Evolutionary conservation across 306 rosid species (phyloP).

Genomic region (barrel medic (Medicago truncatula)): DNA sequence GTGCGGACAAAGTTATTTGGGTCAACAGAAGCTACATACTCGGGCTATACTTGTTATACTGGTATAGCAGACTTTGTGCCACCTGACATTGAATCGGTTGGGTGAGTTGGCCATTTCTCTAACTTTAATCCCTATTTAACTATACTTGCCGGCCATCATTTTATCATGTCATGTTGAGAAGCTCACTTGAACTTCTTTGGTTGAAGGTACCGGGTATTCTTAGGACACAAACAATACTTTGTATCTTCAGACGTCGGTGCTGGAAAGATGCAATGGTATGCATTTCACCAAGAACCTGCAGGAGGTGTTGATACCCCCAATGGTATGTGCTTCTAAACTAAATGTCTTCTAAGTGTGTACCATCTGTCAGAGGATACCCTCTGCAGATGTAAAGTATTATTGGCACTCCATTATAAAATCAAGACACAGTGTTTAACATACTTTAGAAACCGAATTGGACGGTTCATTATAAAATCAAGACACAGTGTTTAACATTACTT

Average conservation of each 20-base stretch:
- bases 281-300: constrained; percentile 79
- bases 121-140: constrained; percentile 19
- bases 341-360: constrained; percentile 16
- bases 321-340: constrained; percentile 55
- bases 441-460: neutral
- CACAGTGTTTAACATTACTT: neutral
- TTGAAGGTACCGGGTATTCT: constrained; percentile 94
- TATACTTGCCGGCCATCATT: constrained; percentile 10
- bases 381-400: neutral
- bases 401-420: neutral
- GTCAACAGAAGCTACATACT: constrained; percentile 66
- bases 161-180: constrained; percentile 35
- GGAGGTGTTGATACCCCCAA: constrained; percentile 74
- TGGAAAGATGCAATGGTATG: constrained; percentile 99
- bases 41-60: constrained; percentile 96
- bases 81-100: constrained; percentile 89
- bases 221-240: constrained; percentile 98
- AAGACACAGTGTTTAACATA: neutral
- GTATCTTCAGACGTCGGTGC: constrained; percentile 97
- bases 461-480: neutral
- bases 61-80: constrained; percentile 96
- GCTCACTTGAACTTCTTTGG: constrained; percentile 43
- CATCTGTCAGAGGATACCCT: neutral
- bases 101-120: constrained; percentile 56
- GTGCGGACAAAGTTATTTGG: constrained; percentile 86